phyloP scores from a whole-genome alignment of 2,329 filamentous ascomycete species.

The Zopfia rhizophila region DNA sequence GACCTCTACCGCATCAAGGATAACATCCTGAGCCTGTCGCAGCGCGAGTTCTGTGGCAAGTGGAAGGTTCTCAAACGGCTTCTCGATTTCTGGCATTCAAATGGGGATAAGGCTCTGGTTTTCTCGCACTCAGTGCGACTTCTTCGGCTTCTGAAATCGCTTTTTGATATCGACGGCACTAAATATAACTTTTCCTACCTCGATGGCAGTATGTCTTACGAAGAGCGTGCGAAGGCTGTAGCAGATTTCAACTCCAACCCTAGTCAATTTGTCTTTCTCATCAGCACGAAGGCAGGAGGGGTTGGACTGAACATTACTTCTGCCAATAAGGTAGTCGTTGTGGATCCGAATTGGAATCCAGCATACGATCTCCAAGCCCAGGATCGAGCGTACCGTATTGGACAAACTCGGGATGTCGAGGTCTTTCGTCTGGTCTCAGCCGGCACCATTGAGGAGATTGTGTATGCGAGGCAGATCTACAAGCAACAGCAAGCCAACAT shows the following conservation, averaged over 20 bases:
- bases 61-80: slow-evolving; percentile 92
- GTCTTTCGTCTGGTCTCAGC: slow-evolving; percentile 91
- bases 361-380: slow-evolving; percentile 95
- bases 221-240: slow-evolving; percentile 83
- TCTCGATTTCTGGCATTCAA: slow-evolving; percentile 87
- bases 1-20: slow-evolving; percentile 79
- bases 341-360: slow-evolving; percentile 98
- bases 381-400: slow-evolving; percentile 95
- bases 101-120: slow-evolving; percentile 92
- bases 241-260: slow-evolving; percentile 92
- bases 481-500: slow-evolving; percentile 99
- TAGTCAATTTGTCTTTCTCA: slow-evolving; percentile 91
- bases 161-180: slow-evolving; percentile 80
- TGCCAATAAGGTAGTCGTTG: slow-evolving; percentile 96
- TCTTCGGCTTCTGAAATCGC: slow-evolving; percentile 81
- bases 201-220: slow-evolving; percentile 84
- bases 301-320: slow-evolving; percentile 96
- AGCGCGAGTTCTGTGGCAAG: slow-evolving; percentile 94
- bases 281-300: slow-evolving; percentile 92
- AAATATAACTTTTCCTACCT: slow-evolving; percentile 92
- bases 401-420: slow-evolving; percentile 91
- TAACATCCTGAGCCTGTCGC: slow-evolving; percentile 81
- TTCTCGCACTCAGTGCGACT: slow-evolving; percentile 93
- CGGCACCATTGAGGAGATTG: slow-evolving; percentile 95
- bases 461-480: slow-evolving; percentile 97